A percentile compares a stretch with the other conserved stretches of the same genome.
These are phyloP conservation scores for Curvularia spicifera DNA, from an alignment of 2,329 filamentous ascomycete genomes.

Conservation along the genomic window DNA sequence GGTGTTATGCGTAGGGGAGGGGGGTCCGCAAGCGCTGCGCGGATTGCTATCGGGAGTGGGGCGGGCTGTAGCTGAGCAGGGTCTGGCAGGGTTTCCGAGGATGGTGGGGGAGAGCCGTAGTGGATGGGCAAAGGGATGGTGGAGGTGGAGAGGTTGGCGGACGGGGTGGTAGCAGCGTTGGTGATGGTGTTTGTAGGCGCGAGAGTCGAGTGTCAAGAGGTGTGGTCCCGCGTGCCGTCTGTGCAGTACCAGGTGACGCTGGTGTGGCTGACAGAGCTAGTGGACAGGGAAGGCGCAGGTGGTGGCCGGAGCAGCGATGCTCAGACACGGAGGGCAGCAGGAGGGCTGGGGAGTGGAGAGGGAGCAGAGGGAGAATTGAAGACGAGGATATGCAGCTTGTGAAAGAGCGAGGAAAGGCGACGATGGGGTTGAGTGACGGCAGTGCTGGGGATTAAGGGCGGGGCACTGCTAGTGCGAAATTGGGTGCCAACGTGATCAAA, in stretches of 20 bases:
- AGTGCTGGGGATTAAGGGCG: constrained; percentile 34
- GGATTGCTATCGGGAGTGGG: constrained; percentile 51
- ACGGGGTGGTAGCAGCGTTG: background rate
- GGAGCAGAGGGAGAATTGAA: constrained; percentile 30
- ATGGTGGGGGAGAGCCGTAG: constrained; percentile 57
- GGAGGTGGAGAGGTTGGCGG: background rate
- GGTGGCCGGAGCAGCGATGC: constrained; percentile 24
- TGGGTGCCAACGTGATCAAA: constrained; percentile 21
- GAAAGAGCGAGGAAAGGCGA: constrained; percentile 30
- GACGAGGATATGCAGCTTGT: constrained; percentile 24
- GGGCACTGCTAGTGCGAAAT: constrained; percentile 27
- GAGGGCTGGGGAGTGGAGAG: constrained; percentile 7
- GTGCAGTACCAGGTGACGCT: constrained; percentile 32
- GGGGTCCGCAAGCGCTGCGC: constrained; percentile 38
- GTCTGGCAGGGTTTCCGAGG: constrained; percentile 51
- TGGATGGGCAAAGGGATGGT: constrained; percentile 50
- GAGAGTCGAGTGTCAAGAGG: constrained; percentile 30
- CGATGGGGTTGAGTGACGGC: constrained; percentile 33
- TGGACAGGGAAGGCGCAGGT: constrained; percentile 29
- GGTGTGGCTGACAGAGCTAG: constrained; percentile 28
- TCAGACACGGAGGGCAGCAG: constrained; percentile 8
- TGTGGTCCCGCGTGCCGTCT: constrained; percentile 30
- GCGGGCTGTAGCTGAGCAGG: constrained; percentile 54
- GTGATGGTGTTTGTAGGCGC: constrained; percentile 15
- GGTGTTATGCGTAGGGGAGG: constrained; percentile 33